phyloP scores from a whole-genome alignment of 352 stramenopile species.

The Albugo candida region DNA sequence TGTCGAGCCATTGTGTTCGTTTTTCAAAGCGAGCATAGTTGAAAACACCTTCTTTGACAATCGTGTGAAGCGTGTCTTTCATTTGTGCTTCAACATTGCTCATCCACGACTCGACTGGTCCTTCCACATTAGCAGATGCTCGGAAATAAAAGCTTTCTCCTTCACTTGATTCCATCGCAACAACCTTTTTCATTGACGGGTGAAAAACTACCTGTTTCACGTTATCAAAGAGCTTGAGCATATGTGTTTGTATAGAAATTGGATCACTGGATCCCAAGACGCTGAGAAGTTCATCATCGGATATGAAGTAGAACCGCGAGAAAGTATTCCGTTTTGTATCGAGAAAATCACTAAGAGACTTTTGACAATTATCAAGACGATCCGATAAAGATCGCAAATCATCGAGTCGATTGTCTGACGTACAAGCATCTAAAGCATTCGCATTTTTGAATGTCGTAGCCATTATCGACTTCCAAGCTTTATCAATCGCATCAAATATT shows the following conservation, averaged over 20 bases:
- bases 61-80: slow-evolving; percentile 62
- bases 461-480: slow-evolving; percentile 87
- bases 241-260: slow-evolving; percentile 84
- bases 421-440: slow-evolving; percentile 81
- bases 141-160: slow-evolving; percentile 78
- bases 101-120: slow-evolving; percentile 87
- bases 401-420: slow-evolving; percentile 74
- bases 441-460: slow-evolving; percentile 80
- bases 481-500: slow-evolving; percentile 87
- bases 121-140: slow-evolving; percentile 65
- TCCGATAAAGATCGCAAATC: slow-evolving; percentile 75
- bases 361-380: slow-evolving; percentile 80
- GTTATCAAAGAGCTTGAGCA: slow-evolving; percentile 93
- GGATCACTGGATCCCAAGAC: slow-evolving; percentile 83
- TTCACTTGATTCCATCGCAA: slow-evolving; percentile 83
- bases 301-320: slow-evolving; percentile 90
- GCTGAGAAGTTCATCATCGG: slow-evolving; percentile 82
- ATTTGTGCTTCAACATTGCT: slow-evolving; percentile 84
- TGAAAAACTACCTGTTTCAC: slow-evolving; percentile 83
- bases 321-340: slow-evolving; percentile 85
- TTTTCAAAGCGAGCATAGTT: slow-evolving; percentile 69
- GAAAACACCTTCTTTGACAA: slow-evolving; percentile 87
- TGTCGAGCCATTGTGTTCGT: slow-evolving; percentile 72
- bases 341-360: slow-evolving; percentile 79
- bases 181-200: slow-evolving; percentile 75